These are phyloP conservation scores for Zasmidium citrigriseum DNA, from an alignment of 2,329 filamentous ascomycete genomes.

Conservation along the genomic window DNA sequence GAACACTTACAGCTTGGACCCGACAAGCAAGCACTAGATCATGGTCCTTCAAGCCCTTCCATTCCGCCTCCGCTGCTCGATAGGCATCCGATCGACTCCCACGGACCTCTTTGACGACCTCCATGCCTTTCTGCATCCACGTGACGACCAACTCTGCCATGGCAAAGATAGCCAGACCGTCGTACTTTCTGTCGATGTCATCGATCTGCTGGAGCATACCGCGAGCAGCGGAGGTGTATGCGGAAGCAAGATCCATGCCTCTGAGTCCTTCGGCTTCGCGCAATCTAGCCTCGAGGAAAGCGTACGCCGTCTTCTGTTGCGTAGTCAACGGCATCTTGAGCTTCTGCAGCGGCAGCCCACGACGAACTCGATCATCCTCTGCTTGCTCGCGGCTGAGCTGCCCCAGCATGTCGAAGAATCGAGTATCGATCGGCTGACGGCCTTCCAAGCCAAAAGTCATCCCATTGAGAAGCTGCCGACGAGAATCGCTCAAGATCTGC, in stretches of 20 bases:
- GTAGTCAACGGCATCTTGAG: neutral
- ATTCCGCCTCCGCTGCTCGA: too few relatives aligned
- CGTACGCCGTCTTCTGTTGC: neutral
- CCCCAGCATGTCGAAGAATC: neutral
- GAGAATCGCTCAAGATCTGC: conserved; percentile 1
- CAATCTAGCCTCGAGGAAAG: neutral
- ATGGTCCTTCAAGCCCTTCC: too few relatives aligned
- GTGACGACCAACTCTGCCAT: too few relatives aligned
- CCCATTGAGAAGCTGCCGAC: neutral
- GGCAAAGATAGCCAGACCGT: too few relatives aligned
- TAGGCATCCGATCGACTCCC: too few relatives aligned
- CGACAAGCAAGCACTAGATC: too few relatives aligned
- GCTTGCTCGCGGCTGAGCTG: neutral
- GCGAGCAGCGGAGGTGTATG: neutral
- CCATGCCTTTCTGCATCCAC: too few relatives aligned
- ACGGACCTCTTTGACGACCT: too few relatives aligned
- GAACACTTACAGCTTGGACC: too few relatives aligned
- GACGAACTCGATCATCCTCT: neutral
- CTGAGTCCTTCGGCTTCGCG: neutral
- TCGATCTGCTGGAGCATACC: neutral
- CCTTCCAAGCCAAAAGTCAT: neutral
- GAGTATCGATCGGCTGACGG: neutral
- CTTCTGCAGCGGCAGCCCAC: neutral
- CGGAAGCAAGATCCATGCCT: neutral
- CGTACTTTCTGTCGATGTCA: neutral